A percentile compares a stretch with the other conserved stretches of the same genome.
Conservation (phyloP, 2,329 filamentous ascomycete species). For the Hypoxylon sp. region DNA sequence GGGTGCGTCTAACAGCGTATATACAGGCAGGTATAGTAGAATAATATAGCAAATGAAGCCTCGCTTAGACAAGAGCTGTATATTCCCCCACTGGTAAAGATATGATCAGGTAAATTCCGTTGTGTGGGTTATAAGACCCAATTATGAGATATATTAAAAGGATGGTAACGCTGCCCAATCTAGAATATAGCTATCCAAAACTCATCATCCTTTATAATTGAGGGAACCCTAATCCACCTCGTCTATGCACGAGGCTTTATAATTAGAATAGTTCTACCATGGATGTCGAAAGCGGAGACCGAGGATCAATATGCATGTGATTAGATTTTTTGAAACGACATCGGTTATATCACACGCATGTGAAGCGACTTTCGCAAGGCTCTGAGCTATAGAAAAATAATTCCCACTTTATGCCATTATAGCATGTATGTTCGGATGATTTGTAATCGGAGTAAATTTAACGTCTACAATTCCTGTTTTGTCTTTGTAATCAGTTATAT, state of each 20-base stretch:
- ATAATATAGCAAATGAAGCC: neutral
- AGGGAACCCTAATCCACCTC: neutral
- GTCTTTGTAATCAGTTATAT: too few species aligned
- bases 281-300: neutral
- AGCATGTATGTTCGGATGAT: neutral
- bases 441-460: too few species aligned
- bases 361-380: neutral
- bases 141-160: too few species aligned
- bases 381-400: neutral
- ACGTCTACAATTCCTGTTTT: too few species aligned
- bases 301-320: neutral
- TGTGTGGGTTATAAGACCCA: too few species aligned
- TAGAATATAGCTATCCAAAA: too few species aligned
- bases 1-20: neutral
- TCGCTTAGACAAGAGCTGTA: neutral
- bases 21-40: neutral
- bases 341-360: conserved; percentile 1
- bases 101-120: too few species aligned
- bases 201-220: neutral
- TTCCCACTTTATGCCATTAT: neutral
- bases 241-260: neutral
- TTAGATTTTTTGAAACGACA: neutral
- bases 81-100: neutral
- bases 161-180: too few species aligned
- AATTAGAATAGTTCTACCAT: neutral